Percentiles rank a stretch among this genome's conserved stretches.
Evolutionary conservation across 164 flowering plant species (phyloP).

Genomic region (Sedum album): DNA sequence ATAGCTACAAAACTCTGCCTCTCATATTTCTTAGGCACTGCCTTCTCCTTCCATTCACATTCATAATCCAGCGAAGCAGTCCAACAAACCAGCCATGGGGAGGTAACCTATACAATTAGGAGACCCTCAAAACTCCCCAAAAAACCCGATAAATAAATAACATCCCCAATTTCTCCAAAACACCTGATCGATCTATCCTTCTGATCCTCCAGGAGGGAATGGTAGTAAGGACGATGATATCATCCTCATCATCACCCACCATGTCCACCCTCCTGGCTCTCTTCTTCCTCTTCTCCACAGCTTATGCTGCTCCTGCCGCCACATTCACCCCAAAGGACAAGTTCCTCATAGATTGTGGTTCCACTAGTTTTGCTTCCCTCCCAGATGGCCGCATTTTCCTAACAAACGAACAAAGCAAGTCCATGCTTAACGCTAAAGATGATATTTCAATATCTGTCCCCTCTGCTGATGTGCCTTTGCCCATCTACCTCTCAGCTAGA

Average conservation of each 20-base stretch:
- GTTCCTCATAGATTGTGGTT: conserved; percentile 43
- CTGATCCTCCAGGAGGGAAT: neutral
- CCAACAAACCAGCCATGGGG: neutral
- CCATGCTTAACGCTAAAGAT: conserved; percentile 21
- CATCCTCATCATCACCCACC: neutral
- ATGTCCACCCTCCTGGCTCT: conserved; percentile 15
- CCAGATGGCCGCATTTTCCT: conserved; percentile 24
- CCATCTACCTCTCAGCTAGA: conserved; percentile 42
- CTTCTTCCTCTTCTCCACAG: conserved; percentile 3
- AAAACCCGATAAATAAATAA: neutral
- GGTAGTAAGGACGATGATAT: neutral
- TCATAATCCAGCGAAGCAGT: neutral
- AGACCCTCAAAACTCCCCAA: too few relatives aligned
- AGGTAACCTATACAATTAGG: neutral
- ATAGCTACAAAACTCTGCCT: neutral
- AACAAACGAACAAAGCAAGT: conserved; percentile 26
- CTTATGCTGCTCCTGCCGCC: conserved; percentile 11
- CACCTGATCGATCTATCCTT: neutral
- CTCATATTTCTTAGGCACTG: neutral
- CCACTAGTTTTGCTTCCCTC: conserved; percentile 18
- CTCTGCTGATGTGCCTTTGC: conserved; percentile 21
- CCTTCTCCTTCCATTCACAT: neutral
- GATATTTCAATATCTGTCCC: conserved; percentile 26
- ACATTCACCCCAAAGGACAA: conserved; percentile 33
- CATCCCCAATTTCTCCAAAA: neutral